These are phyloP conservation scores for Verticillium tricorpus DNA, from an alignment of 2,329 filamentous ascomycete species.

Conservation along the genomic window DNA sequence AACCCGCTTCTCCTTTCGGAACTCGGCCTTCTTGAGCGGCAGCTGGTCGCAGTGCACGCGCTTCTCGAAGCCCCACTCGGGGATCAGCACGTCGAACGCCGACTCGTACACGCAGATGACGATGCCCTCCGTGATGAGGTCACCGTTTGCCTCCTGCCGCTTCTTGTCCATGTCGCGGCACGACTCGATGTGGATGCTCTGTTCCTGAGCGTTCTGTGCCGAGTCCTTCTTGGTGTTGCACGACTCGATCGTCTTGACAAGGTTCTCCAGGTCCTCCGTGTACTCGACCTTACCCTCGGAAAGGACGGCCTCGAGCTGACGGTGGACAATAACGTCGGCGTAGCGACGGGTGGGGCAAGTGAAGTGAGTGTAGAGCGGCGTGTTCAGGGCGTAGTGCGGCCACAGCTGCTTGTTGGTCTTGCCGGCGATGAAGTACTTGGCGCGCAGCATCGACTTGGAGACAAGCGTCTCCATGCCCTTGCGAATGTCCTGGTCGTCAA, in stretches of 20 bases:
- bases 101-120: constrained; percentile 98
- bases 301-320: constrained; percentile 83
- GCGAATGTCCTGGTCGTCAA: constrained; percentile 81
- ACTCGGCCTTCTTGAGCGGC: constrained; percentile 98
- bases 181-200: constrained; percentile 97
- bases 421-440: constrained; percentile 87
- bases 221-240: constrained; percentile 99
- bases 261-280: constrained; percentile 78
- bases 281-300: constrained; percentile 81
- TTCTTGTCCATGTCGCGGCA: constrained; percentile 95
- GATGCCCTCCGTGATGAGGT: constrained; percentile 92
- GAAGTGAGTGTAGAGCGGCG: constrained; percentile 95
- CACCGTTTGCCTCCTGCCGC: constrained; percentile 78
- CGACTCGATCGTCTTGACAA: constrained; percentile 88
- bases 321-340: constrained; percentile 90
- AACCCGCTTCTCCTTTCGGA: constrained; percentile 90
- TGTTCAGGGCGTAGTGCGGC: constrained; percentile 87
- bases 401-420: constrained; percentile 74
- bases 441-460: constrained; percentile 91
- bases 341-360: constrained; percentile 93
- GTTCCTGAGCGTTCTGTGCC: constrained; percentile 93
- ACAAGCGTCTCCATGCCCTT: constrained; percentile 98
- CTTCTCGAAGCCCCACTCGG: constrained; percentile 98
- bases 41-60: constrained; percentile 98
- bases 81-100: constrained; percentile 95